Percentiles rank a stretch among this genome's conserved stretches.
Evolutionary conservation across 441 rosid species (phyloP).

Genomic region (Croton setiger): DNA sequence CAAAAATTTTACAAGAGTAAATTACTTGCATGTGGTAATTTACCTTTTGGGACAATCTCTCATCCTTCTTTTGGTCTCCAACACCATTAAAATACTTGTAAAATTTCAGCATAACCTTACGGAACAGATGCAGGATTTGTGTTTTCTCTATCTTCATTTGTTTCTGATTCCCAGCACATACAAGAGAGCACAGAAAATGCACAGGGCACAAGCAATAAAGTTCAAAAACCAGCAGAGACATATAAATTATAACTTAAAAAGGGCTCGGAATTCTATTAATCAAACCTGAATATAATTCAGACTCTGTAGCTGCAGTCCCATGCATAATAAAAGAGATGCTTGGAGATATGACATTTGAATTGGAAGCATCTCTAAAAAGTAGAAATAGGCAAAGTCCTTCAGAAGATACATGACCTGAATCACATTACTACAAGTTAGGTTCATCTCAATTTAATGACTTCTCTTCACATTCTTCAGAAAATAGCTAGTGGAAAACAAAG

Average conservation of each 20-base stretch:
- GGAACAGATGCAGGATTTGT: conserved; percentile 4
- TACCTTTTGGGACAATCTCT: too few relatives aligned
- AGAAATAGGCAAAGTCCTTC: background rate
- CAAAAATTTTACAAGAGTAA: background rate
- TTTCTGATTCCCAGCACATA: background rate
- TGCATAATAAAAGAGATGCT: background rate
- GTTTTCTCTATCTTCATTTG: conserved; percentile 4
- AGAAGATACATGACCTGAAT: background rate
- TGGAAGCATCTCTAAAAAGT: background rate
- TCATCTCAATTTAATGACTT: background rate
- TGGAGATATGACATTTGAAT: background rate
- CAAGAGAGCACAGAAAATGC: background rate
- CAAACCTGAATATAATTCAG: background rate
- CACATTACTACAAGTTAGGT: background rate
- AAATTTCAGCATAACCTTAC: conserved; percentile 5
- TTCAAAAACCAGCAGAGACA: background rate
- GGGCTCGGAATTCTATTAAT: background rate
- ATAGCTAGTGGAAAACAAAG: too few relatives aligned
- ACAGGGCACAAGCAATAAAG: background rate
- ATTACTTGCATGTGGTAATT: background rate
- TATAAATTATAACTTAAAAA: background rate
- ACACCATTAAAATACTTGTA: conserved; percentile 9
- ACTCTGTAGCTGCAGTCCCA: conserved; percentile 9
- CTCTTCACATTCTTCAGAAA: background rate
- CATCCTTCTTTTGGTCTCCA: background rate